phyloP scores from a whole-genome alignment of 108 stramenopile genomes.

The Cyclotella atomus region DNA sequence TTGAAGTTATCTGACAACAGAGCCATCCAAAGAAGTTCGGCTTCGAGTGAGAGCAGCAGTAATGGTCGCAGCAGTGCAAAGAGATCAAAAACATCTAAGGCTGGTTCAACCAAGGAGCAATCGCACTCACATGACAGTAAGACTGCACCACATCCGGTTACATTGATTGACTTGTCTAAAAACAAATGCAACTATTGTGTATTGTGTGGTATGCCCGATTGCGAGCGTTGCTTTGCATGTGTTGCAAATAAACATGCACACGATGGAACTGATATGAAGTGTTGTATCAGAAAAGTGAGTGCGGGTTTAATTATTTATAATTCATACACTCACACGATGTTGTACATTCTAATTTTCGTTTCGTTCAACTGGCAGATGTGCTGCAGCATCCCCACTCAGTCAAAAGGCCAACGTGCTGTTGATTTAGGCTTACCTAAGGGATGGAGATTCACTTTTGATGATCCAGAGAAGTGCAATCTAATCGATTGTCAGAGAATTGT shows the following conservation, averaged over 20 bases:
- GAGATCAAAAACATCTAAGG: background rate
- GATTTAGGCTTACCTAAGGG: constrained; percentile 34
- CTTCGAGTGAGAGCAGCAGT: background rate
- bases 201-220: constrained; percentile 35
- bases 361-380: constrained; percentile 39
- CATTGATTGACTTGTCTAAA: background rate
- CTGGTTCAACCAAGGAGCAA: background rate
- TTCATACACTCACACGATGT: too few species aligned
- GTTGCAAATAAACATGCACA: background rate
- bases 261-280: background rate
- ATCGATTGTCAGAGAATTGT: constrained; percentile 10
- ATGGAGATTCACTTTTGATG: constrained; percentile 48
- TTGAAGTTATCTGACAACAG: background rate
- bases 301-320: too few species aligned
- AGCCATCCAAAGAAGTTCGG: background rate
- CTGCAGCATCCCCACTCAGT: constrained; percentile 39
- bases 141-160: too few species aligned
- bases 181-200: constrained; percentile 22
- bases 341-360: background rate
- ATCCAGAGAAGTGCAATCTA: constrained; percentile 19
- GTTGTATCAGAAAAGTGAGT: constrained; percentile 36
- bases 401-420: constrained; percentile 21
- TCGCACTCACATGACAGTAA: background rate
- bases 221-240: constrained; percentile 34
- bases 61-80: background rate